Evolutionary conservation across 1,139 yeast genomes (phyloP), one percentile per base, ranked within the genome.

Genomic region (Scheffersomyces cryptocercus): DNA sequence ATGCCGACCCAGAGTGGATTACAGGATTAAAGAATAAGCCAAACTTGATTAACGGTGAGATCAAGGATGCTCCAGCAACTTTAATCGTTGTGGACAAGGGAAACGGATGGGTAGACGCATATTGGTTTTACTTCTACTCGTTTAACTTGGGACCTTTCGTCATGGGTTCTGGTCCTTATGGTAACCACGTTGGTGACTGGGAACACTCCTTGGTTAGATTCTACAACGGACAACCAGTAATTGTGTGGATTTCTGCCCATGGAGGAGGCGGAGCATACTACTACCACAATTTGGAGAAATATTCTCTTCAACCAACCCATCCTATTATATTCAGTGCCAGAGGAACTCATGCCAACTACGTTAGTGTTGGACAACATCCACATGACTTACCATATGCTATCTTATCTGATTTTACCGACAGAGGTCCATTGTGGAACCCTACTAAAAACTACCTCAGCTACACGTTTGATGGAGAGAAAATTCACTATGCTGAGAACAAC

Each of bases 191-290:
- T 29, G 99, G 98, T 4, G 99, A 93, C 67, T 93, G 99, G 99
- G 99, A 93, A 56, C 99, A 93, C 62, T 83, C 96, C 3, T 68
- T 93, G 35, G 95, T 90, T 10, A 72, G 99, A 29, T 93, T 88
- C 61, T 79, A 83, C 54, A 77, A 86, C 4, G 96, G 97, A 0
- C 68, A 75, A 48, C 98, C 99, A 0, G 75, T 84, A n/a, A 79
- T 86, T 45, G 82, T 91, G n/a, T 93, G 98, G 98, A 88, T 93
- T 95, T 86, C 95, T 28, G 98, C 98, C 0, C 99, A 93, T 65
- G 96, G 97, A 1, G 97, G 98, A 9, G 99, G 99, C 3, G 86
- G 91, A 16, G 97, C 96, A 0, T 93, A 85, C 62, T 76, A 77
- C 52, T 91, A 83, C 60, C 73, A 79, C 24, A 86, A 89, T 28